Percentiles rank a stretch among this genome's conserved stretches.
Conservation (phyloP, 768 basidiomycete genomes). For the Kwoniella pini region DNA sequence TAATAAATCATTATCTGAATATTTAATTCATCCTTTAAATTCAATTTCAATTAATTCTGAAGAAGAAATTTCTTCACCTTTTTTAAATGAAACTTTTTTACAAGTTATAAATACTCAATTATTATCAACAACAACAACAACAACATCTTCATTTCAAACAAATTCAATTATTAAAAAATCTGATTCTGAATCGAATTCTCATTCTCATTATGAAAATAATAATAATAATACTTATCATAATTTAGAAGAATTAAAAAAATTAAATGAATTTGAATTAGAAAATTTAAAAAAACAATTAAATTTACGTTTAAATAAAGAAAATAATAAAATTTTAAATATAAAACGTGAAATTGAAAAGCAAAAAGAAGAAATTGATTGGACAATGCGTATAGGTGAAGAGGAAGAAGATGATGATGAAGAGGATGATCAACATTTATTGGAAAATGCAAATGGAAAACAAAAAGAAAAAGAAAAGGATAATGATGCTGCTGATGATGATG, state of each 20-base stretch:
- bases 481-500: slow-evolving; percentile 8
- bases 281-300: slow-evolving; percentile 13
- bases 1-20: slow-evolving; percentile 8
- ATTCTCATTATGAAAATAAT: too few relatives aligned
- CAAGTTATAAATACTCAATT: slow-evolving; percentile 37
- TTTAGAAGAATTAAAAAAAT: slow-evolving; percentile 18
- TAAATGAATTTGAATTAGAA: slow-evolving; percentile 21
- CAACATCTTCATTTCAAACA: background rate
- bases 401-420: slow-evolving; percentile 28
- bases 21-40: slow-evolving; percentile 42
- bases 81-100: slow-evolving; percentile 42
- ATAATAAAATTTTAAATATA: slow-evolving; percentile 10
- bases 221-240: too few relatives aligned
- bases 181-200: too few relatives aligned
- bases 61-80: background rate
- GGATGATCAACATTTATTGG: too few relatives aligned
- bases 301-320: slow-evolving; percentile 20
- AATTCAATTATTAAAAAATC: too few relatives aligned
- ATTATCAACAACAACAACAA: background rate
- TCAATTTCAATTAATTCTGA: slow-evolving; percentile 9
- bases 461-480: slow-evolving; percentile 5
- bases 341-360: slow-evolving; percentile 23
- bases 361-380: slow-evolving; percentile 32
- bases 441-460: slow-evolving; percentile 5
- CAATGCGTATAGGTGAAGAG: slow-evolving; percentile 25